Conservation (phyloP, 352 stramenopile genomes). For the Peronospora tabacina region DNA sequence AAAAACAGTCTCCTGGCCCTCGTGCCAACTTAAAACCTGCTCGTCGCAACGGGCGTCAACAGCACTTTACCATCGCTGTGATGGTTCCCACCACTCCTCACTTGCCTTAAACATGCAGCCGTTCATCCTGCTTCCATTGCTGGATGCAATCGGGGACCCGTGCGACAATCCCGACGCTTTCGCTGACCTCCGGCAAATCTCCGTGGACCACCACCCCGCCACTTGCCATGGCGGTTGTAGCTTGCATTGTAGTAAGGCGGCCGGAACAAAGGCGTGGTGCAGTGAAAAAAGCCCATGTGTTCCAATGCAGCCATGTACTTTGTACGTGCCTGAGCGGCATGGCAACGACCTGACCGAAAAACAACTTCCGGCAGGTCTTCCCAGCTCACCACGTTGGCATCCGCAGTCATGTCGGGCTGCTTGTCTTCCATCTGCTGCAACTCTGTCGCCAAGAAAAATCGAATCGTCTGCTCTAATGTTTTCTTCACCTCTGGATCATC, state of each 20-base stretch:
- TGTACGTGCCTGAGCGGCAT: conserved; percentile 41
- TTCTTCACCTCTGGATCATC: conserved; percentile 66
- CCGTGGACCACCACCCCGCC: conserved; percentile 34
- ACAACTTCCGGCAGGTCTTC: conserved; percentile 64
- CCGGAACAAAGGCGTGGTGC: conserved; percentile 38
- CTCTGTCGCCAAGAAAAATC: conserved; percentile 77
- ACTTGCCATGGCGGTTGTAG: conserved; percentile 46
- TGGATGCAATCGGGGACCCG: conserved; percentile 5
- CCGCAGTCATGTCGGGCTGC: conserved; percentile 55
- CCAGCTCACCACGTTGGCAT: conserved; percentile 48
- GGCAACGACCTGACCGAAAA: conserved; percentile 41
- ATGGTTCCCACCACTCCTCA: no score
- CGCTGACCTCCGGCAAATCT: conserved; percentile 44
- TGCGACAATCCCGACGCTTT: conserved; percentile 32
- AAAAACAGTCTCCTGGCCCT: no score
- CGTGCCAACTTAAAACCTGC: no score
- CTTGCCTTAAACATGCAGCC: neutral
- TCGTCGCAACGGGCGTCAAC: no score
- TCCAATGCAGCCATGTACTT: conserved; percentile 63
- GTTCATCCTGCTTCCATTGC: neutral
- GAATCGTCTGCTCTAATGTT: conserved; percentile 70
- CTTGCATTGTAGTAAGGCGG: conserved; percentile 39
- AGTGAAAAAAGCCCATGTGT: conserved; percentile 43
- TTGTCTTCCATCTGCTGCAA: conserved; percentile 76
- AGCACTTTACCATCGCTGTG: neutral